Evolutionary conservation across 768 basidiomycete species (phyloP), one percentile per base, ranked within the genome.

Genomic region (Amanita inopinata): DNA sequence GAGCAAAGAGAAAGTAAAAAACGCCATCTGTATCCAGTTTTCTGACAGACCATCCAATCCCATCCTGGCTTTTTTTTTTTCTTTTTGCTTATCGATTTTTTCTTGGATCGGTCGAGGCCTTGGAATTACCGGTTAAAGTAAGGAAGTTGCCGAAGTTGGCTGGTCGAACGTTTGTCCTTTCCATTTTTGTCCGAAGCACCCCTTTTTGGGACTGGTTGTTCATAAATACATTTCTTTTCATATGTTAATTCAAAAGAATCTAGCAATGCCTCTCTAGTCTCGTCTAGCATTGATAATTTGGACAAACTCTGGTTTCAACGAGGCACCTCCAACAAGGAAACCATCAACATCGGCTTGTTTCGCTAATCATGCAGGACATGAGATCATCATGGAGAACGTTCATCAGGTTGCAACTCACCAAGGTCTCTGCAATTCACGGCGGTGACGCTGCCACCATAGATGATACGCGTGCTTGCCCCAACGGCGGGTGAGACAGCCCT

Each of bases 301-400:
- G 35, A 85, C 78, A 54, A 98, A 96, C 64, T 97, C 93, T 30
- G 93, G 92, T 69, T 98, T 99, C 64, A 99, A 75, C 11, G 93
- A 97, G 24, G 94, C 94, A 18, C 94, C 93, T 18, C 93, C 94
- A 28, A 98, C 94, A 51, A 98, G 80, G 83, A 98, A 97, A 6
- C 94, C 94, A 60, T 98, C 94, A 34, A 97, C 82, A 57, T 98
- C 94, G 8, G 67, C 67, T 54, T 85, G 81, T 5, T 60, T 61
- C 20, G 81, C 92, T 94, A 51, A n/a, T n/a, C 38, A 51, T 33
- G 38, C 9, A 47, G 10, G 20, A 15, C 45, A 23, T 53, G 33
- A 43, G 38, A 32, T 15, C 27, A 5, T 19, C 15, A 11, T 24
- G 17, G 31, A 38, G 30, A n/a, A 32, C 31, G 14, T 6, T n/a